phyloP scores from a whole-genome alignment of 108 stramenopile genomes.

The Cyclotella sp. region DNA sequence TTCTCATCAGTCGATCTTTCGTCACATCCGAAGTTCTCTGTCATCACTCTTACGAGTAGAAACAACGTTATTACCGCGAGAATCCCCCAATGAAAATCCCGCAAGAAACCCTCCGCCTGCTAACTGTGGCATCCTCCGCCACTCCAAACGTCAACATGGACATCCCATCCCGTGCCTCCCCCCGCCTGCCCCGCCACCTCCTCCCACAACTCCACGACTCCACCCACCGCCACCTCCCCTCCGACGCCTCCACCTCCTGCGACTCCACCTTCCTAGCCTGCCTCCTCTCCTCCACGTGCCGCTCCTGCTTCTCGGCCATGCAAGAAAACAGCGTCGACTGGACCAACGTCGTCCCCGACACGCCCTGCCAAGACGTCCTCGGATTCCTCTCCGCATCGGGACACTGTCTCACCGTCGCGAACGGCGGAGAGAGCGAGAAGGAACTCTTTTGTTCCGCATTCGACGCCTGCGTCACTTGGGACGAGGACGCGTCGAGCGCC shows the following conservation, averaged over 20 bases:
- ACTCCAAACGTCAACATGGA: background rate
- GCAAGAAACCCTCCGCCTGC: conserved; percentile 24
- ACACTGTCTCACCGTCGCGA: conserved; percentile 56
- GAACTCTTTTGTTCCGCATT: conserved; percentile 78
- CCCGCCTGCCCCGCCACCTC: background rate
- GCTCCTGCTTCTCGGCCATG: conserved; percentile 72
- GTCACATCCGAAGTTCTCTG: no score
- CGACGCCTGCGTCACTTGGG: conserved; percentile 78
- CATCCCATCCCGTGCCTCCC: background rate
- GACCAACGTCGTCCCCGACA: conserved; percentile 76
- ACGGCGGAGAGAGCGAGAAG: conserved; percentile 42
- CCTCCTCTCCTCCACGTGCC: conserved; percentile 62
- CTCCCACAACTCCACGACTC: background rate
- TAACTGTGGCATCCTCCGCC: conserved; percentile 27
- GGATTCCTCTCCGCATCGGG: conserved; percentile 39
- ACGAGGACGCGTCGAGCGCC: conserved; percentile 22
- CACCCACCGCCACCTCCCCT: background rate
- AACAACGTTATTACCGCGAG: background rate
- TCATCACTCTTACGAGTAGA: no score
- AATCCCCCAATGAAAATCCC: conserved; percentile 35
- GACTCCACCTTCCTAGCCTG: conserved; percentile 76
- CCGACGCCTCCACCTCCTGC: conserved; percentile 42
- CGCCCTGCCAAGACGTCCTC: conserved; percentile 72
- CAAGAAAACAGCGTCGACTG: conserved; percentile 75
- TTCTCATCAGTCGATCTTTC: no score